Evolutionary conservation across 225 moss, liverwort and hornwort species (phyloP).

Genomic region (Physcomitrellopsis africana): DNA sequence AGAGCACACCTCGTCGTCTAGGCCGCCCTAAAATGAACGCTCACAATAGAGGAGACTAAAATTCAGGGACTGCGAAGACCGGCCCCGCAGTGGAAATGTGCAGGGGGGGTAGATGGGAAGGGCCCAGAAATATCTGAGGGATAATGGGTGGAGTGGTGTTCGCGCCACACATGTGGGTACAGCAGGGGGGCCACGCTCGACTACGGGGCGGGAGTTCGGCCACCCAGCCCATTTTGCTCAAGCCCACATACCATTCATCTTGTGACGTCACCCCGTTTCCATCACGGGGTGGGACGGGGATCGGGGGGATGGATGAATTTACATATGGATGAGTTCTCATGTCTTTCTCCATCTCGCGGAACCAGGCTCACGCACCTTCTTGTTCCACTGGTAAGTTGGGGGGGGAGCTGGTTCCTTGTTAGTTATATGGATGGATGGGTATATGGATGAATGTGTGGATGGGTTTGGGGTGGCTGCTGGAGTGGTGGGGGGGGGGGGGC

Average conservation of each 20-base stretch:
- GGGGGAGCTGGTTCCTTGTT: too few species aligned
- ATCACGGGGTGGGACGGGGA: too few species aligned
- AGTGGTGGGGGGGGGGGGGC: too few species aligned
- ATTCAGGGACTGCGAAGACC: rapidly evolving
- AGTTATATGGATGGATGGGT: too few species aligned
- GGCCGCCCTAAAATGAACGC: not conserved
- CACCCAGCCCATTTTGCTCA: slow-evolving; percentile 28
- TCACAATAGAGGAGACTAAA: rapidly evolving
- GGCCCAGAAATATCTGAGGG: not conserved
- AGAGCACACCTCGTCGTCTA: not conserved
- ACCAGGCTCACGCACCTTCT: not conserved
- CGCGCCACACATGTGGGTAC: slow-evolving; percentile 39
- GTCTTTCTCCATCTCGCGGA: not conserved
- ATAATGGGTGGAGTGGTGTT: slow-evolving; percentile 1
- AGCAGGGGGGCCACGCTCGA: not conserved
- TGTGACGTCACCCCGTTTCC: not conserved
- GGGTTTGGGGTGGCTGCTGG: too few species aligned
- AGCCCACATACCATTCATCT: slow-evolving; percentile 16
- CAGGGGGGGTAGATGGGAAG: rapidly evolving
- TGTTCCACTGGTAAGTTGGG: too few species aligned
- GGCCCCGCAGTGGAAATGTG: not conserved
- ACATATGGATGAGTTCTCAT: not conserved
- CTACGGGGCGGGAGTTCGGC: slow-evolving; percentile 28
- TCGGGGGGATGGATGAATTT: too few species aligned
- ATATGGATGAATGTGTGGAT: too few species aligned